A percentile compares a stretch with the other conserved stretches of the same genome.
phyloP scores from a whole-genome alignment of 1,139 yeast genomes.

The Blastobotrys arbuscula region DNA sequence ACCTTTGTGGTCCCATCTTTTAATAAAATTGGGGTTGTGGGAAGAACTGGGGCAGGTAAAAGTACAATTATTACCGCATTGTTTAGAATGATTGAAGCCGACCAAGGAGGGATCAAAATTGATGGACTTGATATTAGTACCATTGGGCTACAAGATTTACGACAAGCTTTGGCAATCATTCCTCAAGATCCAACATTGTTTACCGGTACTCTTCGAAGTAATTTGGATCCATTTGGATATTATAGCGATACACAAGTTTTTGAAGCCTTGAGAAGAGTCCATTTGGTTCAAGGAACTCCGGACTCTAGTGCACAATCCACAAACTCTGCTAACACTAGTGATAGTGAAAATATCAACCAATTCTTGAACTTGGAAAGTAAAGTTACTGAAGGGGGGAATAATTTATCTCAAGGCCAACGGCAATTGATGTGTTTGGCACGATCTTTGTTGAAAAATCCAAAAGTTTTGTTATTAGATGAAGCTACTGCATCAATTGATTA shows the following conservation, averaged over 20 bases:
- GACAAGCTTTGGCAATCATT: conserved; percentile 82
- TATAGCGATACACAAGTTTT: conserved; percentile 69
- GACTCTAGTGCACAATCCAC: neutral
- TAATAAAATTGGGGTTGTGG: conserved; percentile 88
- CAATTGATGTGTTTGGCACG: conserved; percentile 91
- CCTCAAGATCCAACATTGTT: conserved; percentile 94
- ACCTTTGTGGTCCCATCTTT: conserved; percentile 73
- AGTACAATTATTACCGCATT: conserved; percentile 93
- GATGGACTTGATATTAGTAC: conserved; percentile 88
- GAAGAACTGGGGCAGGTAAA: conserved; percentile 98
- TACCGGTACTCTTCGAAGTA: conserved; percentile 74
- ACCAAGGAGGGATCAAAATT: conserved; percentile 69
- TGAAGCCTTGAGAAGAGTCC: conserved; percentile 81
- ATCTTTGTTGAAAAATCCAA: conserved; percentile 78
- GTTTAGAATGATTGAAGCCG: conserved; percentile 89
- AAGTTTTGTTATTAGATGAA: conserved; percentile 82
- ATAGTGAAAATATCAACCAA: conserved; percentile 66
- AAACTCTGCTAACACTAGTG: conserved; percentile 6
- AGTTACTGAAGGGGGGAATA: conserved; percentile 82
- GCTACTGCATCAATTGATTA: conserved; percentile 96
- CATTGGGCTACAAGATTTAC: conserved; percentile 72
- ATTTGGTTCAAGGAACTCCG: conserved; percentile 44
- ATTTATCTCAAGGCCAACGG: conserved; percentile 93
- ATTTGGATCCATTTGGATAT: conserved; percentile 74
- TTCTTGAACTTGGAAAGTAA: conserved; percentile 62